phyloP scores from a whole-genome alignment of 441 rosid species.

The Monsonia emarginata region DNA sequence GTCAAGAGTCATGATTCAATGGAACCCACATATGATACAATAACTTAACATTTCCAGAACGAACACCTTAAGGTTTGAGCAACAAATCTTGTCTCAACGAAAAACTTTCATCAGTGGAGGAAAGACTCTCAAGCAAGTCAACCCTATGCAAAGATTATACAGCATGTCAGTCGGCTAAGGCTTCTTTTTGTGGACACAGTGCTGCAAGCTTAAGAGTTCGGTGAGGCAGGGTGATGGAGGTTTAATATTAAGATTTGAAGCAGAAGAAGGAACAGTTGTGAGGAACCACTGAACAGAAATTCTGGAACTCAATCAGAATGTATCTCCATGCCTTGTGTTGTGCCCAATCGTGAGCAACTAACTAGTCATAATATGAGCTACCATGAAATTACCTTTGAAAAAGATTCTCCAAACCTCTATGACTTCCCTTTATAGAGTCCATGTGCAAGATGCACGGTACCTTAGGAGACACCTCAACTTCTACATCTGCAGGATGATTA shows the following conservation, averaged over 20 bases:
- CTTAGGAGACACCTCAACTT: slow-evolving; percentile 25
- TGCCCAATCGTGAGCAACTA: background rate
- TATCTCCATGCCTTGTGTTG: background rate
- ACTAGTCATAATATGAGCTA: background rate
- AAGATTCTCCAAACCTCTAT: slow-evolving; percentile 56
- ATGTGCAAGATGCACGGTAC: slow-evolving; percentile 79
- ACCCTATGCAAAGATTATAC: background rate
- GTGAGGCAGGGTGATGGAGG: too few relatives aligned
- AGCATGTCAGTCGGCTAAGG: background rate
- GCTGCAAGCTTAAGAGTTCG: slow-evolving; percentile 2
- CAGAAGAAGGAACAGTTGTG: background rate
- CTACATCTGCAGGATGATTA: slow-evolving; percentile 31
- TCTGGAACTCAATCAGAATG: background rate
- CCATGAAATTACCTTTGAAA: slow-evolving; percentile 43
- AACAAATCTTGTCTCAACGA: background rate
- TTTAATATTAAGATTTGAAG: background rate
- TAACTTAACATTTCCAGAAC: background rate
- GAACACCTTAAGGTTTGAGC: background rate
- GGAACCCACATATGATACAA: background rate
- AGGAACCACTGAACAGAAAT: background rate
- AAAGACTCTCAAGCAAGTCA: background rate
- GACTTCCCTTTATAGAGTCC: slow-evolving; percentile 82
- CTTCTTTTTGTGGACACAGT: background rate
- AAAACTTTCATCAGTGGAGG: background rate
- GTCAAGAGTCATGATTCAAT: background rate